Evolutionary conservation across 163 green algal species (phyloP).

Genomic region (Scenedesmus sp.): DNA sequence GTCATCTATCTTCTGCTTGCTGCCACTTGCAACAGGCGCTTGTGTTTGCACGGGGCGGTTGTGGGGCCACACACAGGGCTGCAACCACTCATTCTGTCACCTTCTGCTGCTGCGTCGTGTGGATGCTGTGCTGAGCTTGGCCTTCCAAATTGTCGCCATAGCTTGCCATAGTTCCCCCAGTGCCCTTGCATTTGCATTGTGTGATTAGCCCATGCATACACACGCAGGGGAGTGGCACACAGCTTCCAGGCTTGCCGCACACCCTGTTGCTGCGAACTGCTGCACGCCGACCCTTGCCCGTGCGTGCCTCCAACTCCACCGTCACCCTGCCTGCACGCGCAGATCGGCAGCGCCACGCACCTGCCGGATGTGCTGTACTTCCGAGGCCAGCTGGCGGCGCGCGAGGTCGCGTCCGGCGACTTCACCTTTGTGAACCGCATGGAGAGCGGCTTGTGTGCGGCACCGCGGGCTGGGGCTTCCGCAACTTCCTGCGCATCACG

Average conservation of each 20-base stretch:
- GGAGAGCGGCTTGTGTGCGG: constrained; percentile 46
- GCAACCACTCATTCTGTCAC: background rate
- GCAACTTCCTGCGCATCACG: constrained; percentile 48
- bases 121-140: too few relatives aligned
- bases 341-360: constrained; percentile 19
- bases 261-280: background rate
- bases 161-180: too few relatives aligned
- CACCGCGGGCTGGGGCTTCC: constrained; percentile 49
- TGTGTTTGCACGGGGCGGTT: background rate
- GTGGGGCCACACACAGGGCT: background rate
- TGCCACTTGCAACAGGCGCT: background rate
- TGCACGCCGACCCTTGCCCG: background rate
- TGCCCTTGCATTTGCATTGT: too few relatives aligned
- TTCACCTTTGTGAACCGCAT: constrained; percentile 47
- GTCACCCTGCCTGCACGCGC: too few relatives aligned
- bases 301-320: background rate
- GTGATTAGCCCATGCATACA: too few relatives aligned
- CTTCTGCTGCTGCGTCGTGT: too few relatives aligned
- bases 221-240: background rate
- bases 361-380: constrained; percentile 52
- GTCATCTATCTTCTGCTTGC: background rate
- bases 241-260: constrained; percentile 36
- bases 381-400: constrained; percentile 22
- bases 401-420: constrained; percentile 36
- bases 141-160: too few relatives aligned